A percentile compares a stretch with the other conserved stretches of the same genome.
These are phyloP conservation scores for Sarocladium oryzae DNA, from an alignment of 2,329 filamentous ascomycete genomes.

Conservation along the genomic window DNA sequence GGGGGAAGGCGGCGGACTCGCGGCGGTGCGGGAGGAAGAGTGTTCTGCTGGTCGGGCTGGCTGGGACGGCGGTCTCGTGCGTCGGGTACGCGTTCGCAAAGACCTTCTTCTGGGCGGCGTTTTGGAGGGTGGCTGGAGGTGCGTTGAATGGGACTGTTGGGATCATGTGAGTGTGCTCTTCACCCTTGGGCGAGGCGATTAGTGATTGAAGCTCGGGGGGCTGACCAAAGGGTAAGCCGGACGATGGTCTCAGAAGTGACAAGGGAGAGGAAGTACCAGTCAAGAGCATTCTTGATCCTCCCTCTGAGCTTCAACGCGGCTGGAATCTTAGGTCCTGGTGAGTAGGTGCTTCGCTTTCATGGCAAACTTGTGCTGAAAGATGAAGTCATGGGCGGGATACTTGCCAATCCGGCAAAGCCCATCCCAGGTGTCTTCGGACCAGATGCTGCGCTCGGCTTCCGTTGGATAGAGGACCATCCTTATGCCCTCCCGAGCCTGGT, in stretches of 20 bases:
- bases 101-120: conserved; percentile 56
- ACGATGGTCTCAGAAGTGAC: conserved; percentile 45
- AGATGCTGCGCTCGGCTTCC: conserved; percentile 49
- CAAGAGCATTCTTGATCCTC: conserved; percentile 39
- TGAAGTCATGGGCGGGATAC: conserved; percentile 54
- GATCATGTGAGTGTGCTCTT: conserved; percentile 32
- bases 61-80: conserved; percentile 60
- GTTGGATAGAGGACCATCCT: conserved; percentile 60
- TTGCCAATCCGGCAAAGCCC: conserved; percentile 58
- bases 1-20: conserved; percentile 60
- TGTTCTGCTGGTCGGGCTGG: conserved; percentile 62
- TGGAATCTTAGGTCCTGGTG: conserved; percentile 38
- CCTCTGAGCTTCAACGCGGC: conserved; percentile 44
- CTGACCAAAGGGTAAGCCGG: conserved; percentile 21
- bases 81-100: conserved; percentile 67
- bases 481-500: conserved; percentile 65
- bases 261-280: conserved; percentile 40
- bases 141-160: conserved; percentile 43
- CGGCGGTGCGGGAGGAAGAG: conserved; percentile 58
- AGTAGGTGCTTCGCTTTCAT: conserved; percentile 14
- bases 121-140: conserved; percentile 62
- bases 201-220: too few relatives aligned
- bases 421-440: conserved; percentile 59
- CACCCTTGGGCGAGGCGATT: too few relatives aligned
- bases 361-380: not conserved